Evolutionary conservation across 352 stramenopile genomes (phyloP).

Genomic region (Pythium aristosporum): DNA sequence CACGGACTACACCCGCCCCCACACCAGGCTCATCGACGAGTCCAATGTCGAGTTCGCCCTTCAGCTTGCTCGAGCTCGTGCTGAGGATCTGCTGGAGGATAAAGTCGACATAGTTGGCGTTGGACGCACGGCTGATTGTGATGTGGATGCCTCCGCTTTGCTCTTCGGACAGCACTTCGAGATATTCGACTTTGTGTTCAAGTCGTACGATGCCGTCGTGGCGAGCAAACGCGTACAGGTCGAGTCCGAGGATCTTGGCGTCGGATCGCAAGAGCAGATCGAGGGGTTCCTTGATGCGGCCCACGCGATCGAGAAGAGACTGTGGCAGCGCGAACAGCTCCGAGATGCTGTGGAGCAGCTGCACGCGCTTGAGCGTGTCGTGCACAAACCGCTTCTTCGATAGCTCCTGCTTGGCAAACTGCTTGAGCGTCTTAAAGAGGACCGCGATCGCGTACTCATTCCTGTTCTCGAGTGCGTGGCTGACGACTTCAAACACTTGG

Average conservation of each 20-base stretch:
- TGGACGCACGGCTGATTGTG: constrained; percentile 59
- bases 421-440: constrained; percentile 42
- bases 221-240: constrained; percentile 62
- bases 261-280: constrained; percentile 66
- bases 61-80: constrained; percentile 41
- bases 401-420: constrained; percentile 52
- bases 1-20: constrained; percentile 56
- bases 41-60: constrained; percentile 60
- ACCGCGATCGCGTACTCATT: constrained; percentile 35
- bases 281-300: constrained; percentile 45
- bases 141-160: constrained; percentile 48
- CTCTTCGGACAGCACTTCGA: constrained; percentile 61
- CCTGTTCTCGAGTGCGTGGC: constrained; percentile 37
- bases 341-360: constrained; percentile 49
- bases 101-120: constrained; percentile 66
- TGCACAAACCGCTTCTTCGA: constrained; percentile 46
- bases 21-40: constrained; percentile 71
- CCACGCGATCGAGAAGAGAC: constrained; percentile 37
- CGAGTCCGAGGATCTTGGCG: constrained; percentile 66
- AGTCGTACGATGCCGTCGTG: constrained; percentile 44
- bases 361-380: constrained; percentile 41
- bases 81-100: constrained; percentile 69
- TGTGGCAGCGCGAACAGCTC: constrained; percentile 39
- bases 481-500: constrained; percentile 61
- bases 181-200: constrained; percentile 79